phyloP scores from a whole-genome alignment of 805 yeast species.

The Pichia heedii region DNA sequence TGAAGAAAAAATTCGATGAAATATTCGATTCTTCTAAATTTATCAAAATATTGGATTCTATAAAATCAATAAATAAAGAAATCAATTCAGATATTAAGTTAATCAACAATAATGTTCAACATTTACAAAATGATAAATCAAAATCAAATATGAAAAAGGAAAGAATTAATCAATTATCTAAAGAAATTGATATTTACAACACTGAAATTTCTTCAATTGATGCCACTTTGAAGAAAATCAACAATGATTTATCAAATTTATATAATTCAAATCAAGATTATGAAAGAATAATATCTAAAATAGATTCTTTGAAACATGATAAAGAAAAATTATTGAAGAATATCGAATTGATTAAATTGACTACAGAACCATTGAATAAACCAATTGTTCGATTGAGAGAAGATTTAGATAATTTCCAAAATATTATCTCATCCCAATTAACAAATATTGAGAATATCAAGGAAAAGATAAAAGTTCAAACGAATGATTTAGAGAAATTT shows the following conservation, averaged over 20 bases:
- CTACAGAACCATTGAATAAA: constrained; percentile 40
- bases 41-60: constrained; percentile 77
- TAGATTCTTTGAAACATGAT: constrained; percentile 48
- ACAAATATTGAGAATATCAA: constrained; percentile 10
- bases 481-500: constrained; percentile 15
- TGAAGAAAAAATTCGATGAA: constrained; percentile 92
- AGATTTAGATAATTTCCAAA: constrained; percentile 34
- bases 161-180: constrained; percentile 35
- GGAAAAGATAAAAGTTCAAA: constrained; percentile 13
- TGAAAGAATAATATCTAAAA: constrained; percentile 57
- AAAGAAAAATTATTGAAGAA: constrained; percentile 40
- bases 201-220: constrained; percentile 43
- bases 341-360: constrained; percentile 38
- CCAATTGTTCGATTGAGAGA: constrained; percentile 32
- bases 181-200: constrained; percentile 36
- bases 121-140: constrained; percentile 61
- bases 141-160: constrained; percentile 54
- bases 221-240: constrained; percentile 40
- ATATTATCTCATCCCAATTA: constrained; percentile 20
- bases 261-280: constrained; percentile 76
- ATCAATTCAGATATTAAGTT: constrained; percentile 67
- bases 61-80: constrained; percentile 70
- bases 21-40: constrained; percentile 92
- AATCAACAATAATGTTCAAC: constrained; percentile 70
- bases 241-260: constrained; percentile 50